These are phyloP conservation scores for Stephanodiscus triporus DNA, from an alignment of 108 stramenopile species.

Conservation along the genomic window DNA sequence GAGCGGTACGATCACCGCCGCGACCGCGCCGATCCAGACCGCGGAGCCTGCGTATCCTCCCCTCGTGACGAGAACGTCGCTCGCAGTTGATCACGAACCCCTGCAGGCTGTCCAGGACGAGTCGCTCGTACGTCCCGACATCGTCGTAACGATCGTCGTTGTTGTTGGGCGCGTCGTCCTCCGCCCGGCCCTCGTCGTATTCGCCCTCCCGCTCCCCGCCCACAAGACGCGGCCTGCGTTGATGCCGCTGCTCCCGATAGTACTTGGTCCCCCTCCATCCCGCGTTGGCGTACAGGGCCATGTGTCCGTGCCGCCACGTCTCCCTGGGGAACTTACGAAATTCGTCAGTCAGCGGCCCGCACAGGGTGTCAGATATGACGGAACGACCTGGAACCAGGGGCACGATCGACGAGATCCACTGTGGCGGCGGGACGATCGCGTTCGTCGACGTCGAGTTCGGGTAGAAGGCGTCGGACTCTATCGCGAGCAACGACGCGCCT, in stretches of 20 bases:
- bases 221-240: too few species aligned
- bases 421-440: constrained; percentile 26
- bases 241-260: background rate
- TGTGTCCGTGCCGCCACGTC: constrained; percentile 41
- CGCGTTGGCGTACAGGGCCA: constrained; percentile 42
- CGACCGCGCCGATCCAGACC: background rate
- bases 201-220: too few species aligned
- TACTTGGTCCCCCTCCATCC: constrained; percentile 45
- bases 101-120: constrained; percentile 39
- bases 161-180: background rate
- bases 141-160: background rate
- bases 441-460: background rate
- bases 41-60: constrained; percentile 19
- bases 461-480: constrained; percentile 30
- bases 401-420: constrained; percentile 40
- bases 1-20: background rate
- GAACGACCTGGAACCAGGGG: constrained; percentile 35
- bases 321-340: constrained; percentile 42
- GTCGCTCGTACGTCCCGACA: constrained; percentile 32
- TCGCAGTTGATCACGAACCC: constrained; percentile 47
- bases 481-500: constrained; percentile 29
- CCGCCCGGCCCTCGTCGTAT: constrained; percentile 13
- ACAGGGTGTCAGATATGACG: constrained; percentile 27
- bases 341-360: constrained; percentile 34
- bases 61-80: constrained; percentile 31